Base-by-base conservation (phyloP, 1,284 basidiomycete genomes). In the Apiotrichum sp. region DNA sequence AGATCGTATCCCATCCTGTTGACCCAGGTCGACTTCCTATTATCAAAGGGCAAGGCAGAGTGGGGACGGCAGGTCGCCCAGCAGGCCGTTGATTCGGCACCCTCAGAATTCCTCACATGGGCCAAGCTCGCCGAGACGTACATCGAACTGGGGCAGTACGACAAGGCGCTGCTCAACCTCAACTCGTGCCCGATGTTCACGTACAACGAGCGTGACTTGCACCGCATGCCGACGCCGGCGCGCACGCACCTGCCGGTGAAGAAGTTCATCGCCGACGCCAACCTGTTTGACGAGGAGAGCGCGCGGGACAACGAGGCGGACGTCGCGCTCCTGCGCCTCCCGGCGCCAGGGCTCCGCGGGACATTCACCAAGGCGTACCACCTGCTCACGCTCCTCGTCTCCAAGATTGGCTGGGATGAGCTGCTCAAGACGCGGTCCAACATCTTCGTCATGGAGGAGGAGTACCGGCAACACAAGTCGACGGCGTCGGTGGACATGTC, bases 171-270 rank as follows among this genome's bases (percentile, higher is more conserved):
- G 11, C 81, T 97, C 41, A 98, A 93, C 1, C 83, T 98, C 58
- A 98, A 98, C 72, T 98, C 95, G 40, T 98, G 96, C 78, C 95
- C 95, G 1, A 98, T 98, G 95, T 98, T 98, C 77, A 98, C 95
- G 2, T 98, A 90, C 79, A 97, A 97, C 72, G 95, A 96, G 54
- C 86, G 93, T 14, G 96, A 99, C 74, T 80, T 88, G 9, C 96
- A 98, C 73, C 84, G 93, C 6, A 86, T 85, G 77, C 84, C 97
- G 5, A 82, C 87, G 1, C 86, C 93, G 1, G 80, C 87, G 0
- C 84, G 86, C 53, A 84, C 92, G 11, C 91, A 96, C 73, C 79
- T 98, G 6, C 96, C 95, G 0, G 84, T 91, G 69, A 88, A 88
- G 64, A 82, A 84, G 44, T 84, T 87, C 47, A 93, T 98, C 62